Base-by-base conservation (phyloP, 352 stramenopile species). In the Globisporangium rhizosaccharum region DNA sequence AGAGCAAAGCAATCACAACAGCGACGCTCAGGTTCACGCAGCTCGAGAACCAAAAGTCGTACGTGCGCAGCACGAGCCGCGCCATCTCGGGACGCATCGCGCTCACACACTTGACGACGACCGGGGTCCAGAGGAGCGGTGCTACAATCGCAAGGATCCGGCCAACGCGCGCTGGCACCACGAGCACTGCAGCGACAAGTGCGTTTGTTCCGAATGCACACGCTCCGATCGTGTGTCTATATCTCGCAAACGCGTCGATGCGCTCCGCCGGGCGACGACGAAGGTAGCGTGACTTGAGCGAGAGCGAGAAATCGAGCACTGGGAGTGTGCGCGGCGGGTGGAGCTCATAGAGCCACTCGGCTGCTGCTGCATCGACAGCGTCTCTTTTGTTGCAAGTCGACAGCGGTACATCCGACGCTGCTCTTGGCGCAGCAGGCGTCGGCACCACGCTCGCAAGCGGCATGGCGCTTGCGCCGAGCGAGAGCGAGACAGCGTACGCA, bases 41-140 rank as follows among this genome's bases (percentile, higher is more conserved):
- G n/a, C 39, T 47, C 26, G 23, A 57, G 57, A 57, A 57, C 41
- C 49, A 62, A 18, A 46, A 57, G 39, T 62, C 20, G 41, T 47
- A 56, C 37, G 49, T 37, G 2, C 1, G 11, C 9, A 52, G 8
- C 4, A 62, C 48, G 48, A 56, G 11, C 1, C 2, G 4, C 18
- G 39, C 10, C 7, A 63, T 33, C 14, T 42, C 28, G 57, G 47
- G 51, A 15, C 28, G 28, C 10, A 63, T n/a, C 20, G 51, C 1
- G 9, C 6, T 17, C 1, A 33, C 7, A 18, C 12, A 25, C 6
- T 9, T 17, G 50, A 57, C 14, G n/a, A 42, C 44, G 15, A 5
- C 33, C 0, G 41, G 57, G 7, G 42, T n/a, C 26, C 41, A 53
- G 3, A 54, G 39, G 3, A 45, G 10, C 15, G 39, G 36, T 26